A percentile compares a stretch with the other conserved stretches of the same genome.
Conservation (phyloP, 768 basidiomycete genomes). For the Collybia sordida region DNA sequence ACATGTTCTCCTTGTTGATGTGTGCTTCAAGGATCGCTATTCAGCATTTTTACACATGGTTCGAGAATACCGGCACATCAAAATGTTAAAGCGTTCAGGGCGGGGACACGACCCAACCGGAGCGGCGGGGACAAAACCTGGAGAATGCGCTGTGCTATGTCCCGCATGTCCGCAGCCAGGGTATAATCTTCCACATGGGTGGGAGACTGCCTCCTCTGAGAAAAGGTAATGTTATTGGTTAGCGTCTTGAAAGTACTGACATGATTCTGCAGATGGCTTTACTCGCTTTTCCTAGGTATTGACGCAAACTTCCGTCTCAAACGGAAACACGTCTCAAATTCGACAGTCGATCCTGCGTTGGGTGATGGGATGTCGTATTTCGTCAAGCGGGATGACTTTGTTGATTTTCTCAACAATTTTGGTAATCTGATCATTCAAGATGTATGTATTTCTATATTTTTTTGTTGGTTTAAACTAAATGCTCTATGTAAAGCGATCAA, state of each 20-base stretch:
- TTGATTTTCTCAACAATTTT: slow-evolving; percentile 16
- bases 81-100: slow-evolving; percentile 23
- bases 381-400: slow-evolving; percentile 16
- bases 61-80: slow-evolving; percentile 20
- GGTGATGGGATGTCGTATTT: too few relatives aligned
- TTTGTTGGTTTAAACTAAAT: not conserved
- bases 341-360: slow-evolving; percentile 8
- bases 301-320: slow-evolving; percentile 10
- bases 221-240: too few relatives aligned
- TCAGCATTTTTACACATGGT: slow-evolving; percentile 17
- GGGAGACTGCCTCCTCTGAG: slow-evolving; percentile 15
- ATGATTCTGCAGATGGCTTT: not conserved
- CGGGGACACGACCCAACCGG: slow-evolving; percentile 22
- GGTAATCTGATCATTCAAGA: not conserved
- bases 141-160: slow-evolving; percentile 28
- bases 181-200: slow-evolving; percentile 25
- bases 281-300: slow-evolving; percentile 3
- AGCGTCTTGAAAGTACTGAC: too few relatives aligned
- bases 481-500: slow-evolving; percentile 5
- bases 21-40: slow-evolving; percentile 24
- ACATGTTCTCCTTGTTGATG: too few relatives aligned
- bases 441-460: slow-evolving; percentile 6
- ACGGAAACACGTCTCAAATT: slow-evolving; percentile 7
- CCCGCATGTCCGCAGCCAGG: slow-evolving; percentile 33
- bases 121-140: slow-evolving; percentile 14